phyloP scores from a whole-genome alignment of 306 rosid species.

The Cucurbita pepo region DNA sequence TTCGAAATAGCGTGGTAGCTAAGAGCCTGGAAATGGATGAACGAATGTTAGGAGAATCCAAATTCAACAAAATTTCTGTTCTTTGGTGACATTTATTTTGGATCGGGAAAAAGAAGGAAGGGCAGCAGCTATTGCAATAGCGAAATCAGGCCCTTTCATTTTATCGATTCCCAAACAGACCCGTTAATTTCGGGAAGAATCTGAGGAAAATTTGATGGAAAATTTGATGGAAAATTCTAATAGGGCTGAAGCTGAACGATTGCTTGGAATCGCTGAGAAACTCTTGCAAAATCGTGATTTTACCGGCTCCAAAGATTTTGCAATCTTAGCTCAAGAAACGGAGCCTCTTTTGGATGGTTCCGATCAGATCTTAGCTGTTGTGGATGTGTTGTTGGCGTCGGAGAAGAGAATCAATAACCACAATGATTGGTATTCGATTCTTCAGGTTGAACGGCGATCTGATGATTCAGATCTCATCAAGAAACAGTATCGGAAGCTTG shows the following conservation, averaged over 20 bases:
- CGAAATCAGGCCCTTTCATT: background rate
- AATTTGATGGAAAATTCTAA: constrained; percentile 17
- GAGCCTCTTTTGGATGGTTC: constrained; percentile 82
- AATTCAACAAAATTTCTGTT: background rate
- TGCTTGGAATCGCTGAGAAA: constrained; percentile 68
- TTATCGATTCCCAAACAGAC: background rate
- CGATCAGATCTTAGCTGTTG: constrained; percentile 78
- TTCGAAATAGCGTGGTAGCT: too few relatives aligned
- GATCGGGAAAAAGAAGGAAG: background rate
- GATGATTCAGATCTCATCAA: constrained; percentile 45
- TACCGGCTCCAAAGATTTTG: constrained; percentile 53
- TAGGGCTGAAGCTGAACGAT: constrained; percentile 63
- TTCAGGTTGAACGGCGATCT: constrained; percentile 43
- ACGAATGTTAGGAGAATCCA: background rate
- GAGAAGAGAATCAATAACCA: constrained; percentile 42
- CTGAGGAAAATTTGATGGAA: constrained; percentile 2
- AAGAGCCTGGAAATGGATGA: background rate
- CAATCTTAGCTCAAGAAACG: constrained; percentile 70
- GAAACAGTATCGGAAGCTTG: constrained; percentile 57
- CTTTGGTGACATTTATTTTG: background rate
- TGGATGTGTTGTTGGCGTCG: constrained; percentile 55
- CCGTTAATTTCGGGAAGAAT: background rate
- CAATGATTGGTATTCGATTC: constrained; percentile 69
- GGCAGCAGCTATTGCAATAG: background rate
- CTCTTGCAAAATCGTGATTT: constrained; percentile 62